Base-by-base conservation (phyloP, 2,329 filamentous ascomycete genomes). In the Geosmithia flava region DNA sequence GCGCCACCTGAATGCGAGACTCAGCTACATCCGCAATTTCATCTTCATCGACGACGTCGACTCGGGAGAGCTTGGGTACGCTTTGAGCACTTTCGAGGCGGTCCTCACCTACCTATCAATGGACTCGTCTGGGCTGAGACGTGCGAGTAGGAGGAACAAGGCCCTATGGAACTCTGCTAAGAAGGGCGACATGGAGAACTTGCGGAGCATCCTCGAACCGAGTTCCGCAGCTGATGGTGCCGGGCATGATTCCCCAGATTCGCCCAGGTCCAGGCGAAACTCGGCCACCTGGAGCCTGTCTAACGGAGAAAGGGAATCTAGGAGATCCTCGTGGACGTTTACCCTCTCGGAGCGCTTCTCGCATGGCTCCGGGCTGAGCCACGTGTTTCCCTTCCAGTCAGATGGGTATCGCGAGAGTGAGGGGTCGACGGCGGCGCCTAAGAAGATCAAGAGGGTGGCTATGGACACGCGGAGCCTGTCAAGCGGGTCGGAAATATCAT, bases 21-120 rank as follows among this genome's bases (percentile, higher is more conserved):
- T 98, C 44, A 74, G 85, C n/a, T 98, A 97, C 62, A 95, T 97
- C 75, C 85, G 91, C 42, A 88, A 95, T 58, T 98, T 96, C 60
- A 93, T 96, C 55, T 98, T 95, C 64, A 90, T 95, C 46, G 93
- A 97, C 56, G 93, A 98, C 65, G 89, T 98, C 8, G 93, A 98
- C 55, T 94, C 82, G 52, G 93, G 93, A 45, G 93, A 98, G 66
- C 84, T 94, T 72, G 93, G 93, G 8, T 98, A 98, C 64, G 90
- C 91, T 0, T 66, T 98, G 46, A 97, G 91, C 64, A 98, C 93
- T 0, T 87, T 97, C 51, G 93, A 98, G 63, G 93, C 89, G 7
- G 93, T 98, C 0, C 66, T 98, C 33, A 82, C 87, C 1, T 97
- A 98, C 61, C 76, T 98, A 2, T 78, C 83, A 8, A 78, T 82